Conservation (phyloP, 1,284 basidiomycete species). For the Pseudozyma thailandica region DNA sequence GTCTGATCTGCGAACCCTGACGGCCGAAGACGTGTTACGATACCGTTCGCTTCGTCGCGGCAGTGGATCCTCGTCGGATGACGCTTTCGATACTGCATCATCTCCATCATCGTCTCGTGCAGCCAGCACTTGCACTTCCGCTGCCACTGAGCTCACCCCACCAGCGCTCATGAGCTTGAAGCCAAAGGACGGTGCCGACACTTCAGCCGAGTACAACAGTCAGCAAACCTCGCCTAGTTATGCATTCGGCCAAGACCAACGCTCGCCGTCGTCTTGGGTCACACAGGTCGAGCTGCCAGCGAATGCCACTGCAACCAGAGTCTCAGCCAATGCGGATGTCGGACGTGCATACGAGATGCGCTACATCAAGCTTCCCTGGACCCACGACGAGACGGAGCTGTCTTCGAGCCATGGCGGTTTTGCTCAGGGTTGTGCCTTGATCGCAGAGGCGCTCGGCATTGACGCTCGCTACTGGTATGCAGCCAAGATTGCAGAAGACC, state of each 20-base stretch:
- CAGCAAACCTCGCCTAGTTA: constrained; percentile 24
- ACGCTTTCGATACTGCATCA: constrained; percentile 41
- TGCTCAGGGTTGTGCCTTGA: constrained; percentile 56
- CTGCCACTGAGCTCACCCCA: constrained; percentile 45
- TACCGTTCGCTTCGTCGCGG: constrained; percentile 38
- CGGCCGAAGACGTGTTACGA: constrained; percentile 32
- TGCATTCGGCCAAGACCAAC: constrained; percentile 14
- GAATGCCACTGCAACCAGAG: constrained; percentile 45
- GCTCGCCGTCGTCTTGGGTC: constrained; percentile 24
- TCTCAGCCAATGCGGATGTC: constrained; percentile 29
- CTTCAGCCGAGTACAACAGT: constrained; percentile 7
- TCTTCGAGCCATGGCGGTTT: constrained; percentile 53
- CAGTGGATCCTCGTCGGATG: constrained; percentile 44
- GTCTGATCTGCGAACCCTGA: constrained; percentile 26
- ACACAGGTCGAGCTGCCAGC: constrained; percentile 51
- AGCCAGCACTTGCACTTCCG: constrained; percentile 45
- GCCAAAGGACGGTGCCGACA: constrained; percentile 5
- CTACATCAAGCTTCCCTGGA: constrained; percentile 93
- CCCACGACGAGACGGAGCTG: constrained; percentile 73
- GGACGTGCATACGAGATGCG: constrained; percentile 35
- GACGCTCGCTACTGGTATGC: constrained; percentile 70
- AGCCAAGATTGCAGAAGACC: constrained; percentile 70
- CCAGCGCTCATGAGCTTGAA: constrained; percentile 24
- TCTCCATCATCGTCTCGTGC: constrained; percentile 43
- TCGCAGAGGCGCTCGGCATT: constrained; percentile 73